Base-by-base conservation (phyloP, 2,329 filamentous ascomycete genomes). In the Cladosporium velox region DNA sequence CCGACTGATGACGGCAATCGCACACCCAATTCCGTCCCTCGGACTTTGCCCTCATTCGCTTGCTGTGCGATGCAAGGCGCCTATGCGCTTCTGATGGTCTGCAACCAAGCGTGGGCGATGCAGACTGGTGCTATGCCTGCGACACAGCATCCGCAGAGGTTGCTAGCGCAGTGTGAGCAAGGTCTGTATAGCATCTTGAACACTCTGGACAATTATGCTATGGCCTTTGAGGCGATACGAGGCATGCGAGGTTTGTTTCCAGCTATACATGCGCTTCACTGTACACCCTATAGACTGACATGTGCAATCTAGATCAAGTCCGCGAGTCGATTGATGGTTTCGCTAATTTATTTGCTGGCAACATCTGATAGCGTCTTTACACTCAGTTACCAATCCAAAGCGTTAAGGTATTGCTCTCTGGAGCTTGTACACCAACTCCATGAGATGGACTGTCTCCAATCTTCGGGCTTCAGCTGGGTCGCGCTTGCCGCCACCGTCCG, bases 41-140 rank as follows among this genome's bases (percentile, higher is more conserved):
- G 80, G 6, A 81, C 80, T 1, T 81, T 82, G 79, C 80, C 80
- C 0, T 79, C 78, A 0, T 82, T 82, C 66, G 79, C 80, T 26
- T 81, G 79, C 71, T 82, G 80, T 67, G 74, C 80, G 8, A 81
- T 82, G 79, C 80, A 82, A 67, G 77, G 78, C 49, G 81, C 79
- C 67, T 82, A 82, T 66, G 79, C 79, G 5, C 76, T 82, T 74
- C 71, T 82, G 18, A 82, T 82, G 80, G 73, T 81, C 8, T 81
- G 69, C 32, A 68, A 67, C 14, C 65, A 67, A 12, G 66, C 65
- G 24, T 64, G 62, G 44, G 35, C 41, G 7, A 57, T 59, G 51
- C 44, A 57, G 52, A 64, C 60, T 7, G 54, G 65, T 41, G 61
- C 59, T 2, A 55, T 63, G 51, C 47, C 59, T 26, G 21, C 49